A percentile compares a stretch with the other conserved stretches of the same genome.
Evolutionary conservation across 2,329 filamentous ascomycete species (phyloP).

Genomic region (Diplocarpon rosae): DNA sequence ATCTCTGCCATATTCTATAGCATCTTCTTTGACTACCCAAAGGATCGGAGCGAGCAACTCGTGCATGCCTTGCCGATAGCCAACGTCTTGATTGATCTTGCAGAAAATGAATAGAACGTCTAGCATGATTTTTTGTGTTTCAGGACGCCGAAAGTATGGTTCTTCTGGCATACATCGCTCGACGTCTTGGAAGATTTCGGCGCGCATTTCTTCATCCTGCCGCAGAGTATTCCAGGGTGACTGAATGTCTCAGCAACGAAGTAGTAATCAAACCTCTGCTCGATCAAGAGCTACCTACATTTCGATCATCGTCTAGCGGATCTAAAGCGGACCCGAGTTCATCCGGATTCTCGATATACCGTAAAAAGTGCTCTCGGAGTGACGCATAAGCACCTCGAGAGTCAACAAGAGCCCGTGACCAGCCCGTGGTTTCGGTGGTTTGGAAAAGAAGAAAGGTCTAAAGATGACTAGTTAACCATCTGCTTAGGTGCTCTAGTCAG

Average conservation of each 20-base stretch:
- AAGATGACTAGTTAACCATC: not conserved
- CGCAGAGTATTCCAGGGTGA: conserved; percentile 86
- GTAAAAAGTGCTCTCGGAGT: conserved; percentile 63
- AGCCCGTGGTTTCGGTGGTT: conserved; percentile 50
- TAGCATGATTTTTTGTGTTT: conserved; percentile 69
- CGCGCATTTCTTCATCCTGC: conserved; percentile 70
- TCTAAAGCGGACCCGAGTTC: conserved; percentile 65
- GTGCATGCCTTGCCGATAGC: conserved; percentile 98
- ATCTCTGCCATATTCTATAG: conserved; percentile 41
- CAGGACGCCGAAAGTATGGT: conserved; percentile 71
- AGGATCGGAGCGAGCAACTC: conserved; percentile 85
- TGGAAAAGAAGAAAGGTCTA: conserved; percentile 75
- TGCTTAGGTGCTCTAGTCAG: not conserved
- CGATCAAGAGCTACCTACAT: conserved; percentile 30
- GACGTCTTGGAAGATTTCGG: conserved; percentile 91
- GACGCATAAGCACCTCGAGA: conserved; percentile 65
- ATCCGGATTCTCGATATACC: conserved; percentile 75
- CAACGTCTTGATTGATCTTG: conserved; percentile 77
- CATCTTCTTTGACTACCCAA: conserved; percentile 74
- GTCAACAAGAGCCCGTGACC: conserved; percentile 56
- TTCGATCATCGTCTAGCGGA: conserved; percentile 71
- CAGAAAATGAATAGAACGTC: conserved; percentile 92
- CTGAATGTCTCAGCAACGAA: conserved; percentile 41
- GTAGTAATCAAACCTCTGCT: conserved; percentile 7
- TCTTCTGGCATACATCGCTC: conserved; percentile 84